These are phyloP conservation scores for Zygosaccharomyces rouxii DNA, from an alignment of 805 yeast genomes.

Conservation along the genomic window DNA sequence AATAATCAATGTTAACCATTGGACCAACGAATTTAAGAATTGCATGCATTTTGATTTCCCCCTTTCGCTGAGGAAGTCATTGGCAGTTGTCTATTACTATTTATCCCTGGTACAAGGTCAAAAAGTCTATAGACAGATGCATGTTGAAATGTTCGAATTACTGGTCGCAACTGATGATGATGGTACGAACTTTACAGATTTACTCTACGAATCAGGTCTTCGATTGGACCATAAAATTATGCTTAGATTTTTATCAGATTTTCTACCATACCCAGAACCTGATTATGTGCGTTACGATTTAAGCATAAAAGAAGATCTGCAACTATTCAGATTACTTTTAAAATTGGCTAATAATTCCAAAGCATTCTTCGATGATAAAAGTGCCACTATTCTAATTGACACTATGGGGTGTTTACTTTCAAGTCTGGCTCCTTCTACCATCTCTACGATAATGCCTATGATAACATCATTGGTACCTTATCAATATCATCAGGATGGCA, in stretches of 20 bases:
- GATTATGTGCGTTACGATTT: slow-evolving; percentile 40
- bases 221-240: slow-evolving; percentile 36
- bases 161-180: slow-evolving; percentile 44
- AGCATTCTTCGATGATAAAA: slow-evolving; percentile 46
- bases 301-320: slow-evolving; percentile 39
- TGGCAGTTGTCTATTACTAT: slow-evolving; percentile 67
- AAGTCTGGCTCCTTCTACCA: slow-evolving; percentile 51
- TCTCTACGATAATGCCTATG: slow-evolving; percentile 47
- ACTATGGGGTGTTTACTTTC: slow-evolving; percentile 50
- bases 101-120: slow-evolving; percentile 73
- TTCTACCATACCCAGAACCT: slow-evolving; percentile 46
- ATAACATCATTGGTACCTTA: slow-evolving; percentile 53
- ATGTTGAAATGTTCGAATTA: slow-evolving; percentile 55
- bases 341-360: slow-evolving; percentile 52
- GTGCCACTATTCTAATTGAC: slow-evolving; percentile 39
- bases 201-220: slow-evolving; percentile 31
- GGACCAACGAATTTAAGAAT: slow-evolving; percentile 81
- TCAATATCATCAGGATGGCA: slow-evolving; percentile 32
- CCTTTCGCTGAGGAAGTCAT: slow-evolving; percentile 49
- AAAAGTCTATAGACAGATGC: slow-evolving; percentile 52
- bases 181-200: slow-evolving; percentile 31
- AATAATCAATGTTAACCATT: slow-evolving; percentile 67
- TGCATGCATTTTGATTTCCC: slow-evolving; percentile 80
- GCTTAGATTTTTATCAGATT: slow-evolving; percentile 33
- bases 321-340: slow-evolving; percentile 45